These are phyloP conservation scores for Artomyces pyxidatus DNA, from an alignment of 768 basidiomycete species.

Conservation along the genomic window DNA sequence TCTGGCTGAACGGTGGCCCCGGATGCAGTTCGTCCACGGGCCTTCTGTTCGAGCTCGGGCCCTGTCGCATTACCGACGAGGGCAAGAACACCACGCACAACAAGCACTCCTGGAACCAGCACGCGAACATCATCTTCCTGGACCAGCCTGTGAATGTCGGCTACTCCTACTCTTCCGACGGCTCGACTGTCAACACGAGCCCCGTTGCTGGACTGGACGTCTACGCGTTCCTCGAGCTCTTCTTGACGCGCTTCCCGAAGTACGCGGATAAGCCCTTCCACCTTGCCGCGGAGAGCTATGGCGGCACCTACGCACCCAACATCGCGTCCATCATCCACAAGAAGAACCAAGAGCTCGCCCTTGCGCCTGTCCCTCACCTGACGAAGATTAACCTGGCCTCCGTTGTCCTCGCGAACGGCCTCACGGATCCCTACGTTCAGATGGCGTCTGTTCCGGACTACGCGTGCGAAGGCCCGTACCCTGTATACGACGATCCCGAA, in stretches of 20 bases:
- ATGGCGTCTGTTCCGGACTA: conserved; percentile 77
- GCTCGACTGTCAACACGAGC: conserved; percentile 66
- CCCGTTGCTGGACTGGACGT: conserved; percentile 89
- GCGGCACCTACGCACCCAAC: conserved; percentile 70
- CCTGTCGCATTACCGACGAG: conserved; percentile 11
- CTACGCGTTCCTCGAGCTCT: conserved; percentile 75
- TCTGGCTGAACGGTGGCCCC: conserved; percentile 84
- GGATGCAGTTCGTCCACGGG: conserved; percentile 26
- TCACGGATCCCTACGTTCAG: conserved; percentile 79
- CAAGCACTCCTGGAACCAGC: conserved; percentile 76
- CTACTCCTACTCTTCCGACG: conserved; percentile 76
- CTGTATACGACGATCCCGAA: conserved; percentile 57
- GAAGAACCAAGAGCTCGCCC: conserved; percentile 55
- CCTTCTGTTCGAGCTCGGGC: conserved; percentile 16
- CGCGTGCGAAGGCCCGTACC: conserved; percentile 75
- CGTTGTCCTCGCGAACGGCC: conserved; percentile 81
- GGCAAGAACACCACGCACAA: conserved; percentile 65
- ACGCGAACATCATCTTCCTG: conserved; percentile 73
- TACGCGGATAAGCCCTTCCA: conserved; percentile 69
- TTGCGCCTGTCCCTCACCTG: conserved; percentile 38
- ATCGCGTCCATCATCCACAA: conserved; percentile 78
- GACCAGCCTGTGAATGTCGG: conserved; percentile 85
- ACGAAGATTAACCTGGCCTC: conserved; percentile 75
- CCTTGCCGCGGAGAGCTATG: conserved; percentile 74
- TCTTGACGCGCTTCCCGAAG: conserved; percentile 67